Evolutionary conservation across 306 rosid species (phyloP), one percentile per base, ranked within the genome.

Genomic region (Neltuma alba): DNA sequence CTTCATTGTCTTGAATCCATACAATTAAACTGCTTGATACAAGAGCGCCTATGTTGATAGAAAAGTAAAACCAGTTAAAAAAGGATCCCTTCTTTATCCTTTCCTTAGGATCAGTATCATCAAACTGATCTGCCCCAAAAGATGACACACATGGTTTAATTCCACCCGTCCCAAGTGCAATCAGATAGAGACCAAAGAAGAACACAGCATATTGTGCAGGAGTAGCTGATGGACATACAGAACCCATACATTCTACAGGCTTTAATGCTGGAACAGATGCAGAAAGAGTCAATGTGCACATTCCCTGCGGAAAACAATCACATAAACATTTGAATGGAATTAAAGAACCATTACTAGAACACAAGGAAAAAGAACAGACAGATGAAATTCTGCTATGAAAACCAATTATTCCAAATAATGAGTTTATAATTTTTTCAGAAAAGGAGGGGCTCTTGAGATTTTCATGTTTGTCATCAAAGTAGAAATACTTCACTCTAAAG

Each of bases 91-190:
- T 95, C 84, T 89, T 93, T 23, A 88, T 81, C 88, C 97, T 91
- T 88, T 95, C 99, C 74, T 13, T 74, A 15, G 94, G 9, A 82
- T 95, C 98, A 44, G 98, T 91, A 82, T 95, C 99, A 82, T 95
- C 99, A 88, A 95, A 95, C 90, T 95, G 99, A 78, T 95, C 98
- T 3, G 98, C 98, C 63, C 98, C 99, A 78, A 96, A 93, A 65
- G 98, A 90, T 18, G 97, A 93, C 41, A 96, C 98, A 28, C 98
- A 96, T 38, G 99, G 98, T 85, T 96, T 96, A 76, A 95, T 93
- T 25, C 98, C 98, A 79, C 98, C 99, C 36, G 97, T 93, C 70
- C 99, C 99, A 54, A 95, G 94, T 10, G 99, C 99, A 82, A 96
- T 96, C 85, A 96, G 70, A 83, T 96, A 96, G 72, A 96, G 98